Evolutionary conservation across 2,329 filamentous ascomycete species (phyloP).

Genomic region (Phialophora chinensis): DNA sequence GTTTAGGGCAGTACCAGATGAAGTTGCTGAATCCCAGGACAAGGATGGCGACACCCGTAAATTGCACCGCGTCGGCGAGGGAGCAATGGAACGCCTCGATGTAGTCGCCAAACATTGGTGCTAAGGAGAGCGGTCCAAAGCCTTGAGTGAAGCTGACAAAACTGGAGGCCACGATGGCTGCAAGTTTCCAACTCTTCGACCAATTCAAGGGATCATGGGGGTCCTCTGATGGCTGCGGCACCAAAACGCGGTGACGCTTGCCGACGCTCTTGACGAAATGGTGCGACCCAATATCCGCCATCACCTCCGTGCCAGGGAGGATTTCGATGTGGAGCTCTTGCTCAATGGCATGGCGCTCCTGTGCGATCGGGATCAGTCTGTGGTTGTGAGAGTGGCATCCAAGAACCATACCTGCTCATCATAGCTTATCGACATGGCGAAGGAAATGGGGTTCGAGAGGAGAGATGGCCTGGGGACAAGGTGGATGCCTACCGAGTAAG

Average conservation of each 20-base stretch:
- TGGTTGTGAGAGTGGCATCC: background rate
- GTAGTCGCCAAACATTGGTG: slow-evolving; percentile 65
- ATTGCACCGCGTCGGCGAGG: slow-evolving; percentile 61
- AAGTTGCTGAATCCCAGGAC: slow-evolving; percentile 66
- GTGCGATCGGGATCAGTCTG: slow-evolving; percentile 5
- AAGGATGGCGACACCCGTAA: slow-evolving; percentile 63
- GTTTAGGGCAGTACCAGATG: slow-evolving; percentile 54
- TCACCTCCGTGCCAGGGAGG: slow-evolving; percentile 64
- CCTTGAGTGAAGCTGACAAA: slow-evolving; percentile 60
- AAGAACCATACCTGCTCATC: slow-evolving; percentile 47
- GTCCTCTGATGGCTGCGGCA: slow-evolving; percentile 58
- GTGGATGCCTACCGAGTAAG: background rate
- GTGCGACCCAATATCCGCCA: slow-evolving; percentile 65
- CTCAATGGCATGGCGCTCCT: slow-evolving; percentile 38
- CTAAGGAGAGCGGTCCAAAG: slow-evolving; percentile 61
- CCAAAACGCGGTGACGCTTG: slow-evolving; percentile 47
- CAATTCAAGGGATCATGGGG: slow-evolving; percentile 59
- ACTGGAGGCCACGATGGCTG: slow-evolving; percentile 55
- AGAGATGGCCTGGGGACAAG: background rate
- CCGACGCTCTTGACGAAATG: slow-evolving; percentile 66
- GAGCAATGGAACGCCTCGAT: slow-evolving; percentile 62
- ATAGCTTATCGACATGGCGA: slow-evolving; percentile 56
- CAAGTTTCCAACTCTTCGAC: slow-evolving; percentile 56
- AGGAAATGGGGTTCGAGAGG: background rate
- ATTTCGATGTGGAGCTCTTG: slow-evolving; percentile 57